These are phyloP conservation scores for Globisporangium emineosum DNA, from an alignment of 352 stramenopile species.

Conservation along the genomic window DNA sequence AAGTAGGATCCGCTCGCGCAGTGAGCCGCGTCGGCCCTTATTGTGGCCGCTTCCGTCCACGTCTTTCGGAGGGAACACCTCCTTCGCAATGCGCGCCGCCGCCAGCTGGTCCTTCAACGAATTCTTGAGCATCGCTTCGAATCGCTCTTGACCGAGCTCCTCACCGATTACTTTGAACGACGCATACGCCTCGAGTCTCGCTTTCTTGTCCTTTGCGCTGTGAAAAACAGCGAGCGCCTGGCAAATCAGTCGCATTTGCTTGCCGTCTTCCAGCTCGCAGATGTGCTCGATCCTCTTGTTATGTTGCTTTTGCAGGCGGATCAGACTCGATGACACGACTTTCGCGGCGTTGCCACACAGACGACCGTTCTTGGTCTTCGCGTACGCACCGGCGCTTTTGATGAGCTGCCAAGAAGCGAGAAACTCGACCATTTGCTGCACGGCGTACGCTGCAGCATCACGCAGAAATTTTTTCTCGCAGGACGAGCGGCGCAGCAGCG, in stretches of 20 bases:
- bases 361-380: slow-evolving; percentile 58
- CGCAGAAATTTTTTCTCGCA: slow-evolving; percentile 78
- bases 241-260: slow-evolving; percentile 22
- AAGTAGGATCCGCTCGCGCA: slow-evolving; percentile 35
- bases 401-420: slow-evolving; percentile 45
- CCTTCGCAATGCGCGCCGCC: slow-evolving; percentile 36
- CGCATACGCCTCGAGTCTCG: slow-evolving; percentile 33
- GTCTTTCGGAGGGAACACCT: slow-evolving; percentile 26
- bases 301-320: slow-evolving; percentile 18
- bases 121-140: slow-evolving; percentile 31
- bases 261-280: slow-evolving; percentile 1
- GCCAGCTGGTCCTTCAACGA: slow-evolving; percentile 29
- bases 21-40: slow-evolving; percentile 22
- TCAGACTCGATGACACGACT: slow-evolving; percentile 36
- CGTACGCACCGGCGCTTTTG: slow-evolving; percentile 33
- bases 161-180: slow-evolving; percentile 44
- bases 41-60: background rate
- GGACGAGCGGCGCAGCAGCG: slow-evolving; percentile 52
- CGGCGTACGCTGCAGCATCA: slow-evolving; percentile 42
- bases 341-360: slow-evolving; percentile 45
- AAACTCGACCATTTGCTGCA: slow-evolving; percentile 36
- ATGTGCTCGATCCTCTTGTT: slow-evolving; percentile 10
- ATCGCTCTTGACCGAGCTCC: slow-evolving; percentile 27
- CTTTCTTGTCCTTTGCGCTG: slow-evolving; percentile 44
- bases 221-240: slow-evolving; percentile 41